Evolutionary conservation across 1,139 yeast species (phyloP).

Genomic region (Geotrichum carabidarum): DNA sequence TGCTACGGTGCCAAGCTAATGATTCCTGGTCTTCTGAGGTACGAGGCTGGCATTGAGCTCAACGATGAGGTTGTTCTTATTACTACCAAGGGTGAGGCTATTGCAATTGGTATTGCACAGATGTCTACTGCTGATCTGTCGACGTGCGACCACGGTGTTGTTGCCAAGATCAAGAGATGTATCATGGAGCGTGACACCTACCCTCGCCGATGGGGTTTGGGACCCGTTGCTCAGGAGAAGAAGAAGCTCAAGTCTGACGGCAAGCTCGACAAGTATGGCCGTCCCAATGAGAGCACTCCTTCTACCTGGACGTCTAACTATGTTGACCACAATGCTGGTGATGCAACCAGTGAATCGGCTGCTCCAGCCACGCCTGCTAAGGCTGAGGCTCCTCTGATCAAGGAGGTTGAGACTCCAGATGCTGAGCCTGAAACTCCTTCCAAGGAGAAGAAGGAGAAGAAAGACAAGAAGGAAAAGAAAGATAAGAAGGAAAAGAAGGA

Average conservation of each 20-base stretch:
- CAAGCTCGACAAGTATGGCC: slow-evolving; percentile 91
- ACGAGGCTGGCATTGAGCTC: slow-evolving; percentile 95
- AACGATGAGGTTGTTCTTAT: slow-evolving; percentile 96
- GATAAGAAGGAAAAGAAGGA: slow-evolving; percentile 64
- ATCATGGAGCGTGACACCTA: slow-evolving; percentile 98
- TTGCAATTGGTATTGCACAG: slow-evolving; percentile 97
- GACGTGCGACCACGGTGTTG: slow-evolving; percentile 96
- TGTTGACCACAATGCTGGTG: slow-evolving; percentile 57
- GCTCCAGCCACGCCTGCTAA: slow-evolving; percentile 44
- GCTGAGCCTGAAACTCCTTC: slow-evolving; percentile 43
- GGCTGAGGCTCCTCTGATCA: slow-evolving; percentile 34
- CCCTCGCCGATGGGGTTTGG: slow-evolving; percentile 99
- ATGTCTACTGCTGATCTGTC: slow-evolving; percentile 98
- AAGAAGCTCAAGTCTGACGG: slow-evolving; percentile 97
- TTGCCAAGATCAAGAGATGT: slow-evolving; percentile 97
- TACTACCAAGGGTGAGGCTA: slow-evolving; percentile 99
- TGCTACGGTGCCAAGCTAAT: slow-evolving; percentile 98
- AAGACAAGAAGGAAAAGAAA: slow-evolving; percentile 14
- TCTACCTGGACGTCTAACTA: slow-evolving; percentile 84
- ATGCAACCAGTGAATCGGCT: slow-evolving; percentile 32
- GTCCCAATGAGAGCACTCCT: slow-evolving; percentile 90
- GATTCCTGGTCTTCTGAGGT: slow-evolving; percentile 97
- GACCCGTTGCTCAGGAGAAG: slow-evolving; percentile 98
- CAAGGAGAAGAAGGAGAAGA: slow-evolving; percentile 47
- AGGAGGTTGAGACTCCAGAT: slow-evolving; percentile 43